Evolutionary conservation across 441 rosid genomes (phyloP), one percentile per base, ranked within the genome.

Genomic region (Pelargonium exstipulatum): DNA sequence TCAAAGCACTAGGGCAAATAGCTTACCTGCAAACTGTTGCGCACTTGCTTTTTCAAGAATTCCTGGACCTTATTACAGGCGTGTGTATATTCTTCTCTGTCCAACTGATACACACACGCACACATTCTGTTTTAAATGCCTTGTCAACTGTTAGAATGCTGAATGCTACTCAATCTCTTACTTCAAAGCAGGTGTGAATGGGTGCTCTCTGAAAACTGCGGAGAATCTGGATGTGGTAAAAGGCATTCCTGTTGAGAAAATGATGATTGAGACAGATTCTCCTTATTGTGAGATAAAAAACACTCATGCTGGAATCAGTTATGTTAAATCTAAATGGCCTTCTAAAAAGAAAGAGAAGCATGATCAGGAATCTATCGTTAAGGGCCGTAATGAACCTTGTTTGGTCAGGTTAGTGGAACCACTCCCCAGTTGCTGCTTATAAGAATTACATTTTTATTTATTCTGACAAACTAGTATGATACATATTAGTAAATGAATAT

Each of bases 181-280:
- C 57, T 76, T 13, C 73, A 45, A 32, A 58, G 71, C 79, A 94
- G 97, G 97, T 80, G 78, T 95, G 72, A 95, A 91, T 72, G 96
- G 97, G n/a, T 91, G 99, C 80, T 95, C 97, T 29, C 72, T 95
- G 81, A 95, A 89, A 80, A 86, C 85, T 24, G 76, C 80, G 51
- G 97, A 91, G 77, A 90, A 91, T 82, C 84, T 95, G 80, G 88
- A 86, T 48, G 95, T 90, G 49, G 84, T 90, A 71, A 87, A 71
- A 72, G 87, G 79, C 9, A 82, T 95, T 70, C 97, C 96, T 2
- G 68, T 85, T 66, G 97, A 87, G 76, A 88, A 89, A 79, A 88
- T 90, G 96, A 95, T 91, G 97, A 87, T 95, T 12, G 99, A 95
- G 80, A 95, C 96, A 3, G 99, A 95, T 80, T 91, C 99, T 73